A percentile compares a stretch with the other conserved stretches of the same genome.
phyloP scores from a whole-genome alignment of 306 rosid genomes.

The Carpinus fangiana region DNA sequence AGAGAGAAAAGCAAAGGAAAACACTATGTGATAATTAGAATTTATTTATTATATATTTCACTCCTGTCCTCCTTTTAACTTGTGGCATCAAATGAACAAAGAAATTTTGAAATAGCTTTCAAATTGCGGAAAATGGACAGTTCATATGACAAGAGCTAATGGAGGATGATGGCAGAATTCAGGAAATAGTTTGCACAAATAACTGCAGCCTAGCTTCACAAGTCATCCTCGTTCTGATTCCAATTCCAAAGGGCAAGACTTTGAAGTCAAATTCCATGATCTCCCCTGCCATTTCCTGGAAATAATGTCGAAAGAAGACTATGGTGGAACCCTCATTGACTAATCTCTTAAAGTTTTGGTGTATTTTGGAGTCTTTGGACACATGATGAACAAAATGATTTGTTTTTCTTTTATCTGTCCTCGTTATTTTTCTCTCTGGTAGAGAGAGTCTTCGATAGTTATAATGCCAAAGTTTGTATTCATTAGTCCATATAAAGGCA shows the following conservation, averaged over 20 bases:
- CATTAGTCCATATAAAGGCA: not conserved
- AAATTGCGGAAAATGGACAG: not conserved
- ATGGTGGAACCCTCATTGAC: not conserved
- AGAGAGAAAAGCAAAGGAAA: not conserved
- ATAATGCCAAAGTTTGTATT: not conserved
- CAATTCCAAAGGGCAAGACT: not conserved
- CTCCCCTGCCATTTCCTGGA: not conserved
- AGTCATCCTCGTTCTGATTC: not conserved
- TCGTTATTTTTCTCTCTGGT: not conserved
- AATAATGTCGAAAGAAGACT: not conserved
- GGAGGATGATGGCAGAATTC: not conserved
- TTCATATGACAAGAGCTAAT: not conserved
- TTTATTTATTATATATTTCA: too few relatives aligned
- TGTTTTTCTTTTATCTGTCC: too few relatives aligned
- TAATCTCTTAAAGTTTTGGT: not conserved
- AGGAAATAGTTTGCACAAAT: not conserved
- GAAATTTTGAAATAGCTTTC: too few relatives aligned
- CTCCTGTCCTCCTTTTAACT: not conserved
- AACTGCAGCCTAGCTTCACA: not conserved
- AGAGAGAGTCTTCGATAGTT: not conserved
- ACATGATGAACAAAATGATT: not conserved
- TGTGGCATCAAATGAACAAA: not conserved
- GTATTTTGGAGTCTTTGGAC: not conserved
- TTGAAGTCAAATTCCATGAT: slow-evolving; percentile 1
- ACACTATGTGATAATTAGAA: not conserved